Percentiles rank a stretch among this genome's conserved stretches.
Conservation (phyloP, 2,329 filamentous ascomycete genomes). For the Cladosporium phlei region DNA sequence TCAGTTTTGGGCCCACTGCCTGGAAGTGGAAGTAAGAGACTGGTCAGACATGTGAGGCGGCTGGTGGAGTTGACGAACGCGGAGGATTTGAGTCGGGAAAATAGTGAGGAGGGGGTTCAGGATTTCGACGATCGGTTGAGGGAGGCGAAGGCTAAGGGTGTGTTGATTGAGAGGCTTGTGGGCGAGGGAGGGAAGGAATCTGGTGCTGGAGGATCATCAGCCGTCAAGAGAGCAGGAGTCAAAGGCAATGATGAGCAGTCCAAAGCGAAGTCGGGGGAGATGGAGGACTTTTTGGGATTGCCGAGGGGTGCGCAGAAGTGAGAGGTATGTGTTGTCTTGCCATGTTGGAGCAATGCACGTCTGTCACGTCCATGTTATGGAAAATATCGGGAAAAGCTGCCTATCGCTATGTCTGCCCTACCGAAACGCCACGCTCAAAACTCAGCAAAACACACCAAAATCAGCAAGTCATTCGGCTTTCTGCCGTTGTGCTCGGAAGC, state of each 20-base stretch:
- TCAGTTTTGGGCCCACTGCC: neutral
- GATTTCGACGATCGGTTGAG: slow-evolving; percentile 89
- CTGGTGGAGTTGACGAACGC: slow-evolving; percentile 76
- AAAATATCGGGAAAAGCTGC: slow-evolving; percentile 7
- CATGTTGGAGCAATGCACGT: too few species aligned
- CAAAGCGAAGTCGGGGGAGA: slow-evolving; percentile 23
- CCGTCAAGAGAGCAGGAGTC: slow-evolving; percentile 22
- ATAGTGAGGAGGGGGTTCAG: slow-evolving; percentile 81
- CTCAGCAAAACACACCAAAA: neutral
- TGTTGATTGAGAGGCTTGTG: slow-evolving; percentile 72
- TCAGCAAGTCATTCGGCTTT: neutral
- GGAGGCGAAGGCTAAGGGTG: slow-evolving; percentile 75
- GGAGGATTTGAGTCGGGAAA: slow-evolving; percentile 70
- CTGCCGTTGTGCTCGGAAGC: neutral
- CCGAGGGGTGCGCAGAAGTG: slow-evolving; percentile 13
- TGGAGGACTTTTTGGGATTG: slow-evolving; percentile 36
- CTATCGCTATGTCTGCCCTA: neutral
- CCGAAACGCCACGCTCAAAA: slow-evolving; percentile 12
- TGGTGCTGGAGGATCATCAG: neutral
- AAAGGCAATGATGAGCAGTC: slow-evolving; percentile 18
- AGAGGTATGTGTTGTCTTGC: neutral
- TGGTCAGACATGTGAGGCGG: slow-evolving; percentile 70
- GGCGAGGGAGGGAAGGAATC: slow-evolving; percentile 47
- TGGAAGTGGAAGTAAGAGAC: slow-evolving; percentile 50
- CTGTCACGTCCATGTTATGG: neutral